A percentile compares a stretch with the other conserved stretches of the same genome.
phyloP scores from a whole-genome alignment of 495 filamentous ascomycete genomes.

The Penicillium antarcticum region DNA sequence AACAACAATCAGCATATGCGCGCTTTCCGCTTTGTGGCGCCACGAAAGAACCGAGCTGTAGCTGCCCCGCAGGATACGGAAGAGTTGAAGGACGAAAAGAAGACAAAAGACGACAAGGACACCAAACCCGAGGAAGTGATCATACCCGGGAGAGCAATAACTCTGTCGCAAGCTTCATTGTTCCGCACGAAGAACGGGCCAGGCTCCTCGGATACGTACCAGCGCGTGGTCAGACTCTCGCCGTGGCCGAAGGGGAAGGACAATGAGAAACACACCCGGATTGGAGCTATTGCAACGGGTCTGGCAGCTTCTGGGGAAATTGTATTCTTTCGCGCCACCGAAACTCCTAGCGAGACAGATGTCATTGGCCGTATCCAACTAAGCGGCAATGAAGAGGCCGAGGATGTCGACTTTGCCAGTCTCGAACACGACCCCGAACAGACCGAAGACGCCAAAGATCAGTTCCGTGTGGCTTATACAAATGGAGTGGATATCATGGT shows the following conservation, averaged over 20 bases:
- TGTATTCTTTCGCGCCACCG: constrained; percentile 69
- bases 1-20: constrained; percentile 87
- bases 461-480: constrained; percentile 75
- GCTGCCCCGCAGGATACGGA: constrained; percentile 1
- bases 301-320: constrained; percentile 72
- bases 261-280: constrained; percentile 36
- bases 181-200: constrained; percentile 53
- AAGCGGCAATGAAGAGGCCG: constrained; percentile 62
- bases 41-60: constrained; percentile 19
- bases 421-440: constrained; percentile 27
- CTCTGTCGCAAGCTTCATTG: constrained; percentile 56
- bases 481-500: constrained; percentile 69
- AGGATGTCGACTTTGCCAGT: constrained; percentile 75
- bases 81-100: constrained; percentile 10
- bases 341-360: constrained; percentile 53
- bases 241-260: constrained; percentile 46
- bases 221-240: constrained; percentile 72
- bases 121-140: constrained; percentile 17
- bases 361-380: constrained; percentile 65
- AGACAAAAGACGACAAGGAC: constrained; percentile 26
- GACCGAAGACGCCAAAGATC: constrained; percentile 32
- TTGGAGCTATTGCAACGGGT: constrained; percentile 74
- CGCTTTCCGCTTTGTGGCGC: constrained; percentile 64
- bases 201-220: constrained; percentile 64
- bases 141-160: constrained; percentile 43